Percentiles rank a stretch among this genome's conserved stretches.
phyloP scores from a whole-genome alignment of 2,329 filamentous ascomycete genomes.

The Alternaria ethzedia region DNA sequence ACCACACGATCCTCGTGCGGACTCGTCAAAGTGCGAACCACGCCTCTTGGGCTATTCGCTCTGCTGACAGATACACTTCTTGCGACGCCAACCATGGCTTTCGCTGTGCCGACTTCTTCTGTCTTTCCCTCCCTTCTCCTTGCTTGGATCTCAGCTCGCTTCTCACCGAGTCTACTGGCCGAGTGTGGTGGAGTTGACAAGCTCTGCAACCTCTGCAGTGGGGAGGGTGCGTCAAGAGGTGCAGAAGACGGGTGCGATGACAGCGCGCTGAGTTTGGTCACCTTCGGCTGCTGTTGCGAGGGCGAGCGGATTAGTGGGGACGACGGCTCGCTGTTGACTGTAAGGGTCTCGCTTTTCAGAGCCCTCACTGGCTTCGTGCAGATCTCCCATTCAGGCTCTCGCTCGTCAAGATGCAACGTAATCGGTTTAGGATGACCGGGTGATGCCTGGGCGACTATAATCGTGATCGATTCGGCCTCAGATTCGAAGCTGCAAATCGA shows the following conservation, averaged over 20 bases:
- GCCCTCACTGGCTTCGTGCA: conserved; percentile 25
- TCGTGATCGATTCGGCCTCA: conserved; percentile 36
- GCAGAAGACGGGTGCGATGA: conserved; percentile 39
- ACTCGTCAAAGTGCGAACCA: conserved; percentile 20
- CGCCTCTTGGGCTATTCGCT: conserved; percentile 29
- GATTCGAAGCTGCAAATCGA: conserved; percentile 40
- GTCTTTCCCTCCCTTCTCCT: conserved; percentile 5
- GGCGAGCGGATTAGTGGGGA: conserved; percentile 17
- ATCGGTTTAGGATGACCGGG: conserved; percentile 19
- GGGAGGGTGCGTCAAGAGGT: conserved; percentile 29
- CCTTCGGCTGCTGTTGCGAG: conserved; percentile 27
- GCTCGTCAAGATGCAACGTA: conserved; percentile 30
- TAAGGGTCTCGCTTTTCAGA: conserved; percentile 12
- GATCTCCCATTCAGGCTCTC: conserved; percentile 43
- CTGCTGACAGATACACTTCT: conserved; percentile 41
- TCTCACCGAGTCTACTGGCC: conserved; percentile 21
- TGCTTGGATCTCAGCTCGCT: conserved; percentile 12
- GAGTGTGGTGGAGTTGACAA: conserved; percentile 26
- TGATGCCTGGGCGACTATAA: conserved; percentile 28
- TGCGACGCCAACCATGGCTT: conserved; percentile 42
- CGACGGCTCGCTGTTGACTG: neutral
- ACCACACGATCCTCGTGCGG: conserved; percentile 29
- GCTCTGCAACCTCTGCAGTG: conserved; percentile 26
- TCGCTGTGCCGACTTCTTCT: conserved; percentile 6
- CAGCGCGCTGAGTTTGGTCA: conserved; percentile 37